Base-by-base conservation (phyloP, 257 asterid species). In the Eustoma russellianum region DNA sequence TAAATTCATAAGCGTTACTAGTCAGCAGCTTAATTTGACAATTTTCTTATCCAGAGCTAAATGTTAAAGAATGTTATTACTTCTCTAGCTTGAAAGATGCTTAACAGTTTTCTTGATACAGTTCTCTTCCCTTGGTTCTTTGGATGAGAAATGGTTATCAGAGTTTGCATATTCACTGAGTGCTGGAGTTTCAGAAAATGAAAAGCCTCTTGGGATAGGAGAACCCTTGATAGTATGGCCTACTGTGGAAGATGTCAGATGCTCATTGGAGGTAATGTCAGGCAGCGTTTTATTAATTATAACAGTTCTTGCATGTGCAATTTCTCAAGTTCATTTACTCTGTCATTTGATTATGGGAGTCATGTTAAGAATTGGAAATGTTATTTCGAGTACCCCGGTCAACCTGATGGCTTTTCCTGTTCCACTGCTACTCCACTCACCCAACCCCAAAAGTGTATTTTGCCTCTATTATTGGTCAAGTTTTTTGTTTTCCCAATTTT, bases 71-170 rank as follows among this genome's bases (percentile, higher is more conserved):
- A 11, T 38, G 9, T 8, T 38, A 38, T 38, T 38, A 7, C 43
- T 38, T 38, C 2, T 38, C 3, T 7, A 38, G 12, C 7, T 4
- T 38, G 1, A 38, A 38, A 11, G 11, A 38, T 38, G 10, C 7
- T 38, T 38, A 2, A 7, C 12, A 38, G 44, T 53, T n/a, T 7
- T 9, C 40, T 45, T 62, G 40, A 59, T 78, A 64, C 72, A 91
- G 98, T 91, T 91, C 65, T 91, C 98, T 34, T 91, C 98, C 59
- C 70, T 91, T 35, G 98, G 96, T 59, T 91, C 98, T 3, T 80
- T 87, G 79, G 96, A 91, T 16, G 96, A 91, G 86, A 91, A 91
- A 70, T 91, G 98, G 98, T 82, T 91, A 96, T 53, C 75, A 10
- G 98, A 91, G 74, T 73, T 91, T 17, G 83, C 90, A 53, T 62